Evolutionary conservation across 179 eudicot genomes (phyloP).

Genomic region (Spergularia azorica): DNA sequence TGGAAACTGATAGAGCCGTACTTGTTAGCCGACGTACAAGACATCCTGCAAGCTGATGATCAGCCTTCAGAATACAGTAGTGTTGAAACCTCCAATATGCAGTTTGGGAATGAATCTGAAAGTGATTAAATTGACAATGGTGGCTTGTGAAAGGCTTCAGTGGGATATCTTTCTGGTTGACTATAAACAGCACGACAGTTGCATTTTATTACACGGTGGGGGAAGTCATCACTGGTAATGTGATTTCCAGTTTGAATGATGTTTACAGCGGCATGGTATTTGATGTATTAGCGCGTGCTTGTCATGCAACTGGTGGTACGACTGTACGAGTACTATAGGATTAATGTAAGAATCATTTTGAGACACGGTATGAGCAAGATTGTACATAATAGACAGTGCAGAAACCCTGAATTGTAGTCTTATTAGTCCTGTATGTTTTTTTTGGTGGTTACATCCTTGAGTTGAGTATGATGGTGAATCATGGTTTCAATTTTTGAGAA

Average conservation of each 20-base stretch:
- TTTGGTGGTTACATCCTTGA: too few relatives aligned
- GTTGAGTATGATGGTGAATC: too few relatives aligned
- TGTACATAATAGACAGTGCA: slow-evolving; percentile 17
- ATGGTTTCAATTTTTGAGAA: too few relatives aligned
- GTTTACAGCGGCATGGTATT: too few relatives aligned
- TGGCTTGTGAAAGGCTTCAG: slow-evolving; percentile 6
- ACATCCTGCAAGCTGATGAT: slow-evolving; percentile 38
- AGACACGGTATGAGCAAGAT: too few relatives aligned
- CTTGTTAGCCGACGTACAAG: slow-evolving; percentile 56
- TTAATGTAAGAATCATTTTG: too few relatives aligned
- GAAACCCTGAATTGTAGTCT: neutral
- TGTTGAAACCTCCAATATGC: slow-evolving; percentile 21
- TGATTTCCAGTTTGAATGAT: too few relatives aligned
- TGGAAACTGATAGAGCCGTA: slow-evolving; percentile 70
- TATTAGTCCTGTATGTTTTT: too few relatives aligned
- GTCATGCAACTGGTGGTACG: neutral
- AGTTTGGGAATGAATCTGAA: slow-evolving; percentile 34
- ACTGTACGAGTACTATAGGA: neutral
- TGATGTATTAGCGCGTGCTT: too few relatives aligned
- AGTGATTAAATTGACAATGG: slow-evolving; percentile 23
- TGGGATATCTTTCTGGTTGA: neutral
- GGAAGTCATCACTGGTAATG: too few relatives aligned
- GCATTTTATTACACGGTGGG: too few relatives aligned
- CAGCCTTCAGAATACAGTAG: slow-evolving; percentile 24
- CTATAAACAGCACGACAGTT: too few relatives aligned